Percentiles rank a stretch among this genome's conserved stretches.
These are phyloP conservation scores for Coix lacrymajobi DNA, from an alignment of 176 grass and related monocot species.

Conservation along the genomic window DNA sequence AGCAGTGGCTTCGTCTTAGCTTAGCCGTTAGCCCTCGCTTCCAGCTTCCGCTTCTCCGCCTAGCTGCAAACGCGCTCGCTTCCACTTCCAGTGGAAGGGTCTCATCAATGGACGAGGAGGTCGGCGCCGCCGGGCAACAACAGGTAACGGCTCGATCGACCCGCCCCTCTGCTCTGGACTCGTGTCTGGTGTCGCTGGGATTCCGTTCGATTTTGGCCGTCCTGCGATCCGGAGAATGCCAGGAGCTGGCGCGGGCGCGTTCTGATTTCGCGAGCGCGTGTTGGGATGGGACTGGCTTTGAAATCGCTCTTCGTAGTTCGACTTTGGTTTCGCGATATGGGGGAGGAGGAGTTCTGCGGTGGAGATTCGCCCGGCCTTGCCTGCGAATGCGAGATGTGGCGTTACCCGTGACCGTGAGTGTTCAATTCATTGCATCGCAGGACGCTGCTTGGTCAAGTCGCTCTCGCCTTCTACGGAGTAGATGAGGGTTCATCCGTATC, in stretches of 20 bases:
- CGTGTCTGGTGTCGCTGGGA: neutral
- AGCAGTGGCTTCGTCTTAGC: neutral
- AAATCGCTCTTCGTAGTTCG: neutral
- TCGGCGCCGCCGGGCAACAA: slow-evolving; percentile 26
- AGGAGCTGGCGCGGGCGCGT: neutral
- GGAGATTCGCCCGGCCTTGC: neutral
- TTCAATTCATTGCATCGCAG: neutral
- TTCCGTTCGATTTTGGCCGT: neutral
- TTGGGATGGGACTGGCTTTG: neutral
- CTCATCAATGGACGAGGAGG: slow-evolving; percentile 42
- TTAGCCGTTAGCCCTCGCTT: neutral
- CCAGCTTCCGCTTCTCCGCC: neutral
- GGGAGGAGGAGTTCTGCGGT: neutral
- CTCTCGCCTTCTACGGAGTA: neutral
- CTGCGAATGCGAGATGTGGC: neutral
- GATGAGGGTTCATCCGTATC: slow-evolving; percentile 4
- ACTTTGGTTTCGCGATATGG: slow-evolving; percentile 10
- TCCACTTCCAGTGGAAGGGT: neutral
- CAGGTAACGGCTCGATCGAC: slow-evolving; percentile 20
- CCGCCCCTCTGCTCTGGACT: neutral
- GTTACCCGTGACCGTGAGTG: neutral
- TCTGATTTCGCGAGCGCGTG: neutral
- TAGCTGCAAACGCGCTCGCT: neutral
- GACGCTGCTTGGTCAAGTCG: neutral
- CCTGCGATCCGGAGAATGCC: neutral